These are phyloP conservation scores for Chaetomium sp. DNA, from an alignment of 2,329 filamentous ascomycete genomes.

Conservation along the genomic window DNA sequence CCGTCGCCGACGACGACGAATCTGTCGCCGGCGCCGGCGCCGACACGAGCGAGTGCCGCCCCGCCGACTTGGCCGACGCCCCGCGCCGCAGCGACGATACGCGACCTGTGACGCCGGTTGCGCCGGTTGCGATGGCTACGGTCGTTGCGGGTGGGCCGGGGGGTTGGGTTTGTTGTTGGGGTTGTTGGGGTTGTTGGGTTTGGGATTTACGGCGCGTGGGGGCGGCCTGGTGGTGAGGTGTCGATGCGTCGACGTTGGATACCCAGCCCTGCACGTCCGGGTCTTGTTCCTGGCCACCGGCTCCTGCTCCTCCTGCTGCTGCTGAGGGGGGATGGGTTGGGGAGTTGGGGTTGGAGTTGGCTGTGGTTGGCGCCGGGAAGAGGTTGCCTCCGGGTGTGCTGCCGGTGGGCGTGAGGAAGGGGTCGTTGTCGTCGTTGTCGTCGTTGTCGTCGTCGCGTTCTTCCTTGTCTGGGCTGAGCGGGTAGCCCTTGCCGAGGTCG, in stretches of 20 bases:
- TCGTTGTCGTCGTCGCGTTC: slow-evolving; percentile 43
- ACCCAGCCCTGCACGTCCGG: slow-evolving; percentile 62
- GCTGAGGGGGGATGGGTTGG: background rate
- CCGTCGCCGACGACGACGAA: background rate
- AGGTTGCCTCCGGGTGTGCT: slow-evolving; percentile 31
- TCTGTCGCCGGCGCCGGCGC: background rate
- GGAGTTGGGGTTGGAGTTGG: slow-evolving; percentile 19
- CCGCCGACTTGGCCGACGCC: slow-evolving; percentile 20
- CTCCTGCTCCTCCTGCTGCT: background rate
- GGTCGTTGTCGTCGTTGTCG: slow-evolving; percentile 49
- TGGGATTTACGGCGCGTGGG: slow-evolving; percentile 19
- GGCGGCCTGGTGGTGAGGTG: slow-evolving; percentile 13
- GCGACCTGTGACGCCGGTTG: slow-evolving; percentile 14
- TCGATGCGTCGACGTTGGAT: slow-evolving; percentile 53
- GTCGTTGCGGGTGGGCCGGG: background rate
- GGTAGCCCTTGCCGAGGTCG: slow-evolving; percentile 22
- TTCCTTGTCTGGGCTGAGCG: slow-evolving; percentile 32
- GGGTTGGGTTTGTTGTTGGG: slow-evolving; percentile 22
- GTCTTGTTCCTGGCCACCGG: slow-evolving; percentile 42
- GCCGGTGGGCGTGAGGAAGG: slow-evolving; percentile 51
- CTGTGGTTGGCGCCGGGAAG: slow-evolving; percentile 22
- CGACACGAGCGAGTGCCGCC: background rate
- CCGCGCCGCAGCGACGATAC: slow-evolving; percentile 15
- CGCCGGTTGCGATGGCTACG: slow-evolving; percentile 4
- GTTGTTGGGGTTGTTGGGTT: slow-evolving; percentile 25